These are phyloP conservation scores for Trichoderma sp. DNA, from an alignment of 2,329 filamentous ascomycete genomes.

Conservation along the genomic window DNA sequence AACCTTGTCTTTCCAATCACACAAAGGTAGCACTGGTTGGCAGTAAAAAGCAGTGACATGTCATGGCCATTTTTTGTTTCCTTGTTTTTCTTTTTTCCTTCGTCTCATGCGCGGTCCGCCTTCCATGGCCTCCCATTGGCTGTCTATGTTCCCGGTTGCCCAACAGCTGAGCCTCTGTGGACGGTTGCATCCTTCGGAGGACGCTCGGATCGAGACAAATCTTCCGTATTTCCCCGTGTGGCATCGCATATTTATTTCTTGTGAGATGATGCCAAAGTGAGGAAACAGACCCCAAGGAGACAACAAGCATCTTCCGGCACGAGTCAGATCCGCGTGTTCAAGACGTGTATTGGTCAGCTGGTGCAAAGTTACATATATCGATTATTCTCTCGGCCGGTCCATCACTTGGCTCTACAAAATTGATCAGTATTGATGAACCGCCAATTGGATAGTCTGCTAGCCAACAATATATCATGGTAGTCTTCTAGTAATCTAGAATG, in stretches of 20 bases:
- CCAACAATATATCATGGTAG: not conserved
- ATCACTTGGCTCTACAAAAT: not conserved
- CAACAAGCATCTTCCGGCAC: not conserved
- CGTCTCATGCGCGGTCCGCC: not conserved
- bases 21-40: not conserved
- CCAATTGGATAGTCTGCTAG: not conserved
- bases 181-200: conserved; percentile 1
- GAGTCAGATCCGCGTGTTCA: not conserved
- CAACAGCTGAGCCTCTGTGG: not conserved
- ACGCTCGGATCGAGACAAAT: not conserved
- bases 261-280: not conserved
- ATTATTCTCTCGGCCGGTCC: not conserved
- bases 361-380: not conserved
- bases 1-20: not conserved
- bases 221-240: not conserved
- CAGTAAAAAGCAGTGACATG: not conserved
- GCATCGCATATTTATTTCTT: not conserved
- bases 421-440: not conserved
- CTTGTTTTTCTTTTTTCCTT: not conserved
- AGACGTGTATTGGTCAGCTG: not conserved
- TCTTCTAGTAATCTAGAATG: not conserved
- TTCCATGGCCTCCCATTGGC: not conserved
- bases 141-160: not conserved
- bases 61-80: not conserved
- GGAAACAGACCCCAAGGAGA: not conserved